These are phyloP conservation scores for Choricystis sp. DNA, from an alignment of 139 green algal species.

Conservation along the genomic window DNA sequence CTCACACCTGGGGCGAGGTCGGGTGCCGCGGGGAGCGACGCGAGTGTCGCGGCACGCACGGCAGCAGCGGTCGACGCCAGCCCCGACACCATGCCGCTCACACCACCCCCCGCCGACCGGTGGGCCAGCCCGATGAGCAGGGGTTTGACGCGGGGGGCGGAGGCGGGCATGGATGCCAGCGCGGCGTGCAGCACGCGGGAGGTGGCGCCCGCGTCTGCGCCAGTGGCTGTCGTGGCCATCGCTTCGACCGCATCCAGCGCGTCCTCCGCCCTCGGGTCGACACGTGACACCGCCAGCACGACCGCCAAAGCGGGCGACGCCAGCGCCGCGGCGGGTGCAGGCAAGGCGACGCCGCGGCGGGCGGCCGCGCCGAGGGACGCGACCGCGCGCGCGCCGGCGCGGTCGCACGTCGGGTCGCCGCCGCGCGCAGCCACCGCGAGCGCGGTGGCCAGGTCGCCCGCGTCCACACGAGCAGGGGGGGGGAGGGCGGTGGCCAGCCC, in stretches of 20 bases:
- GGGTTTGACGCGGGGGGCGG: conserved; percentile 38
- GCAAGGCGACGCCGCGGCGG: background rate
- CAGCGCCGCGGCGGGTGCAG: background rate
- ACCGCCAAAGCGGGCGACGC: background rate
- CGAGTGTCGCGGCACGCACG: conserved; percentile 41
- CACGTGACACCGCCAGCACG: background rate
- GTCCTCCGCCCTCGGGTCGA: background rate
- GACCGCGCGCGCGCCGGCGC: conserved; percentile 18
- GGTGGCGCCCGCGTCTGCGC: conserved; percentile 18
- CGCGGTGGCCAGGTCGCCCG: background rate
- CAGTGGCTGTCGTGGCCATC: conserved; percentile 17
- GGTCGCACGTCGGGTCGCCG: conserved; percentile 24
- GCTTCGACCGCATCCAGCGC: background rate
- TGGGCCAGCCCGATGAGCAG: conserved; percentile 49
- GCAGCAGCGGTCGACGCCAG: conserved; percentile 4
- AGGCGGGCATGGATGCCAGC: conserved; percentile 50
- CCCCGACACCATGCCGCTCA: conserved; percentile 16
- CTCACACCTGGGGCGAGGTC: conserved; percentile 3
- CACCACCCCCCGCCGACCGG: conserved; percentile 11
- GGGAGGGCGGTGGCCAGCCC: conserved; percentile 46
- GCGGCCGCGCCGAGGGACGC: background rate
- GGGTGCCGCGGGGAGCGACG: conserved; percentile 40
- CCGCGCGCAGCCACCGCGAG: conserved; percentile 15
- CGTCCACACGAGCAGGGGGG: background rate
- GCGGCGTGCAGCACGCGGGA: conserved; percentile 47